phyloP scores from a whole-genome alignment of 495 filamentous ascomycete species.

The Annulohypoxylon bovei region DNA sequence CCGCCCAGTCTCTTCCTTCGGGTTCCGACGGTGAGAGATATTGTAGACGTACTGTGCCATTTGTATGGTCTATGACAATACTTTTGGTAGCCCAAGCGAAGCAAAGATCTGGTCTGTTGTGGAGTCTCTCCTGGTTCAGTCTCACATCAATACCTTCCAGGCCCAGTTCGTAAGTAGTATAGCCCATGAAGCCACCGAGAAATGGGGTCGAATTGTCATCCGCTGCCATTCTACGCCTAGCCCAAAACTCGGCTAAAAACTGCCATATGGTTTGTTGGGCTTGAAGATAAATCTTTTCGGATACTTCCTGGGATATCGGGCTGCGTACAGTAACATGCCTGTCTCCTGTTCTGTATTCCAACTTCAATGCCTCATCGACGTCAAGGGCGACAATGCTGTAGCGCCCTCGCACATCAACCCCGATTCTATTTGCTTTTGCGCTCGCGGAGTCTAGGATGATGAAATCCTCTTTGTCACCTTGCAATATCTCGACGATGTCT shows the following conservation, averaged over 20 bases:
- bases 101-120: conserved; percentile 75
- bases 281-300: conserved; percentile 46
- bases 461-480: conserved; percentile 51
- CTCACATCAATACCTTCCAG: conserved; percentile 67
- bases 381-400: conserved; percentile 75
- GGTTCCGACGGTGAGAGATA: conserved; percentile 53
- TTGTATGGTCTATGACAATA: conserved; percentile 79
- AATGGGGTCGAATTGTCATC: conserved; percentile 68
- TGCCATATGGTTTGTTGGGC: conserved; percentile 62
- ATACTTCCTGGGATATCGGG: conserved; percentile 12
- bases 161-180: conserved; percentile 88
- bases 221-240: conserved; percentile 52
- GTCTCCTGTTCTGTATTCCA: conserved; percentile 64
- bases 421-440: conserved; percentile 49
- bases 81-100: conserved; percentile 82
- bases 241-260: conserved; percentile 66
- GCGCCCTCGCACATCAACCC: conserved; percentile 63
- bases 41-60: conserved; percentile 72
- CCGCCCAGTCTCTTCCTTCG: conserved; percentile 50
- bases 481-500: conserved; percentile 60
- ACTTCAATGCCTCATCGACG: conserved; percentile 58
- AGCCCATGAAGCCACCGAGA: conserved; percentile 90
- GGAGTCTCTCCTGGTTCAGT: conserved; percentile 39
- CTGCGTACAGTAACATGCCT: conserved; percentile 47
- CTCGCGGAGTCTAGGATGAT: conserved; percentile 67